A percentile compares a stretch with the other conserved stretches of the same genome.
Conservation (phyloP, 2,329 filamentous ascomycete genomes). For the Diaporthe longicolla region DNA sequence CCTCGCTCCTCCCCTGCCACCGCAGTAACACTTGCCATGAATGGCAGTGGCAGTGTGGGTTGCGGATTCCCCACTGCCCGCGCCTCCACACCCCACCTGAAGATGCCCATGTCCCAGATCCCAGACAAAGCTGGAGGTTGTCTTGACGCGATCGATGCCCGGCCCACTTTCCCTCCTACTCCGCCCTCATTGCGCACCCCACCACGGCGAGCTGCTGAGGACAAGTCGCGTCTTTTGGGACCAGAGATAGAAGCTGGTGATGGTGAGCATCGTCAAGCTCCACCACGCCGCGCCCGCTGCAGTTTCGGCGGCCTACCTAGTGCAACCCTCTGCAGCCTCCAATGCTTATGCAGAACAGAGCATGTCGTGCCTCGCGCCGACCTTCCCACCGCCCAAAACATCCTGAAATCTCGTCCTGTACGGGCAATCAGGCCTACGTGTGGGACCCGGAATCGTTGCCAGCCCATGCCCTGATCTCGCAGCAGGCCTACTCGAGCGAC, state of each 20-base stretch:
- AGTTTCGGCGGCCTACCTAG: slow-evolving; percentile 20
- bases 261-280: background rate
- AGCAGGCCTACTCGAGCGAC: background rate
- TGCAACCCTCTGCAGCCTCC: slow-evolving; percentile 23
- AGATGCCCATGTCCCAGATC: background rate
- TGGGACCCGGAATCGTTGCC: slow-evolving; percentile 16
- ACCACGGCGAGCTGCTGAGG: slow-evolving; percentile 12
- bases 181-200: background rate
- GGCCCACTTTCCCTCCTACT: slow-evolving; percentile 7
- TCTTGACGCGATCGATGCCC: background rate
- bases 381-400: background rate
- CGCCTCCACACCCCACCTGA: slow-evolving; percentile 1
- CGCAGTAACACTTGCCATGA: background rate
- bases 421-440: background rate
- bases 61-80: slow-evolving; percentile 2
- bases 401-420: background rate
- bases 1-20: background rate
- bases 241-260: background rate
- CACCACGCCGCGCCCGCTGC: slow-evolving; percentile 11
- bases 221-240: background rate
- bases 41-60: background rate
- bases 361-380: slow-evolving; percentile 27
- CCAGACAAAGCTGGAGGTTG: too few relatives aligned
- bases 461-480: slow-evolving; percentile 18
- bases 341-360: slow-evolving; percentile 15